Evolutionary conservation across 805 yeast genomes (phyloP), one percentile per base, ranked within the genome.

Genomic region (Saccharomycopsis olivae): DNA sequence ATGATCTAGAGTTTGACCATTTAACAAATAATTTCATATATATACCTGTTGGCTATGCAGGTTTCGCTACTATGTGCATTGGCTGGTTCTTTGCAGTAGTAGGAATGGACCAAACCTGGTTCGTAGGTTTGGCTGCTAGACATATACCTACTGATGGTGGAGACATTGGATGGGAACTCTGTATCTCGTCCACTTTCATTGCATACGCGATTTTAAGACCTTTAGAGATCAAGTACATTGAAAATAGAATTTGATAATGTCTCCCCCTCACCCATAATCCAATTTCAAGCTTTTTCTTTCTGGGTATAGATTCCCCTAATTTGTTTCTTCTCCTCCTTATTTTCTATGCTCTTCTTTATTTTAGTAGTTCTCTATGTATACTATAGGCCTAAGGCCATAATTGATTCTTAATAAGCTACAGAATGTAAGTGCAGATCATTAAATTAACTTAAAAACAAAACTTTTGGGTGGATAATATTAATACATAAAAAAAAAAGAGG

Each of bases 91-190:
- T 95, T 58, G 84, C 78, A 27, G 94, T 75, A 8, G 43, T 84
- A 35, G 96, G 96, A 49, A 86, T 88, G 94, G 66, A 69, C 53
- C 96, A 88, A 65, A 71, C 72, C 4, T 87, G 94, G 85, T 88
- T 78, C 65, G 56, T 57, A 15, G 95, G 96, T 51, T 78, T 72
- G 34, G 54, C 85, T 50, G 86, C 76, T 25, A 56, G 54, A 30
- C 47, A 60, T 48, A 77, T 83, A 52, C 89, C 88, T 48, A 58
- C 50, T 9, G 55, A 49, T 33, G 94, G 94, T 52, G 96, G 89
- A 46, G 96, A 86, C 57, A 69, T 87, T 54, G 96, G 94, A 27
- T 84, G 83, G 55, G 92, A 82, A 64, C 65, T 87, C 44, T 84
- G 78, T 32, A 69, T 70, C 41, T 71, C 66, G 6, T 83, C 84